Percentiles rank a stretch among this genome's conserved stretches.
Evolutionary conservation across 371 early-diverging fungal species (phyloP).

Genomic region (Sporodiniella umbellata): DNA sequence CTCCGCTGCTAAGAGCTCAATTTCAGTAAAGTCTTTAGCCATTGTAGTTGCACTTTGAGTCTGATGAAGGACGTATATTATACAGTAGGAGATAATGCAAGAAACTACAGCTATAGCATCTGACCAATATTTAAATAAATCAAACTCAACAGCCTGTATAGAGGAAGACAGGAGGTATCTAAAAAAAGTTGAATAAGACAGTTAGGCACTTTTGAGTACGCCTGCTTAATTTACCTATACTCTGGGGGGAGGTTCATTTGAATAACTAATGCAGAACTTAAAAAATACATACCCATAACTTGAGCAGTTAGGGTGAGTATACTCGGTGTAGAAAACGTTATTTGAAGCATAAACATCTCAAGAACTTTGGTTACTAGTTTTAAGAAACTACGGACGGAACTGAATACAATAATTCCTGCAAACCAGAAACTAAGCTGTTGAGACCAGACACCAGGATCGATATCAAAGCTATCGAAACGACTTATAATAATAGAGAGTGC

Average conservation of each 20-base stretch:
- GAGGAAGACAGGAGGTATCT: constrained; percentile 78
- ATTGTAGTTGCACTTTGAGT: constrained; percentile 48
- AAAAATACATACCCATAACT: constrained; percentile 91
- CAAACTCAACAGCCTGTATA: constrained; percentile 74
- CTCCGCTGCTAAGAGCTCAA: constrained; percentile 27
- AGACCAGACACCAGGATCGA: constrained; percentile 81
- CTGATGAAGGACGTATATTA: constrained; percentile 69
- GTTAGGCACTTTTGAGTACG: neutral
- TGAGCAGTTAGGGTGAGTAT: constrained; percentile 79
- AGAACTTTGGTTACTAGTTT: constrained; percentile 72
- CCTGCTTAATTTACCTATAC: constrained; percentile 52
- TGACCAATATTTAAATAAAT: constrained; percentile 92
- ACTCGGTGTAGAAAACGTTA: constrained; percentile 59
- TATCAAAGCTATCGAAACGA: constrained; percentile 47
- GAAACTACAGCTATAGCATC: constrained; percentile 88
- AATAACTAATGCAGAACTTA: constrained; percentile 88
- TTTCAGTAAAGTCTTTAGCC: constrained; percentile 36
- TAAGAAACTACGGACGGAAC: constrained; percentile 84
- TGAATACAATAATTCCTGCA: constrained; percentile 84
- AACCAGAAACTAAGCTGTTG: constrained; percentile 91
- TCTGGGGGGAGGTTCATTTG: constrained; percentile 81
- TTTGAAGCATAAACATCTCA: constrained; percentile 62
- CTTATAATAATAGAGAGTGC: constrained; percentile 69
- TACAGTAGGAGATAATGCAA: constrained; percentile 59
- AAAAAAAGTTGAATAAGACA: neutral